Evolutionary conservation across 2,329 filamentous ascomycete species (phyloP), one percentile per base, ranked within the genome.

Genomic region (Fusarium sp.): DNA sequence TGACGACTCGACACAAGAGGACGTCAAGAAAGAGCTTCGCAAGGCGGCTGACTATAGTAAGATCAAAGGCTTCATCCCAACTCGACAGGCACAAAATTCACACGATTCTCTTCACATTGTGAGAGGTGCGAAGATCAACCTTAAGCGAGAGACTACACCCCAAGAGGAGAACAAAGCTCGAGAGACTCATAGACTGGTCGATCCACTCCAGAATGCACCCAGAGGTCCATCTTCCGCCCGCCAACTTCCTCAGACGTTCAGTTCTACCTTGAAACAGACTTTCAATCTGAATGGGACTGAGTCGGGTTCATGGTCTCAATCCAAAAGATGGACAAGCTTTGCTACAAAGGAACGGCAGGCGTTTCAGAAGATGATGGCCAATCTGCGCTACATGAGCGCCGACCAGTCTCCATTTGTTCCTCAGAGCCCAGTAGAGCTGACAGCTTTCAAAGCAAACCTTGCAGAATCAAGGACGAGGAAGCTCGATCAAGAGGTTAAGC

Each of bases 331-430:
- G 83, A 75, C 79, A n/a, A 84, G 82, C 69, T 66, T 77, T 15
- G 78, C 79, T 44, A 80, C 79, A 26, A 79, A 78, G 47, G 81
- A 82, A 55, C 79, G 80, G n/a, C 76, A 72, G 36, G 76, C 69
- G 9, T 84, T 82, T 62, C 75, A 81, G n/a, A 84, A 78, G 68
- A 77, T 82, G 75, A 75, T 77, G 73, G 72, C 77, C n/a, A 82
- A 82, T 50, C 66, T 85, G 56, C 79, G 77, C 26, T 79, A 82
- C 54, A 81, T 83, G 57, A 76, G 80, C n/a, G 79, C 80, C 5
- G 78, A 80, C 51, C 79, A 80, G 18, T 85, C 83, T 1, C 82
- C 83, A 2, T 82, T 81, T 54, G 66, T 84, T 11, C 84, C 84
- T 15, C 78, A 79, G 48, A 82, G 38, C 15, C 79, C 82, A 7